Evolutionary conservation across 1,284 basidiomycete species (phyloP), one percentile per base, ranked within the genome.

Genomic region (Boletellus deceptivus): DNA sequence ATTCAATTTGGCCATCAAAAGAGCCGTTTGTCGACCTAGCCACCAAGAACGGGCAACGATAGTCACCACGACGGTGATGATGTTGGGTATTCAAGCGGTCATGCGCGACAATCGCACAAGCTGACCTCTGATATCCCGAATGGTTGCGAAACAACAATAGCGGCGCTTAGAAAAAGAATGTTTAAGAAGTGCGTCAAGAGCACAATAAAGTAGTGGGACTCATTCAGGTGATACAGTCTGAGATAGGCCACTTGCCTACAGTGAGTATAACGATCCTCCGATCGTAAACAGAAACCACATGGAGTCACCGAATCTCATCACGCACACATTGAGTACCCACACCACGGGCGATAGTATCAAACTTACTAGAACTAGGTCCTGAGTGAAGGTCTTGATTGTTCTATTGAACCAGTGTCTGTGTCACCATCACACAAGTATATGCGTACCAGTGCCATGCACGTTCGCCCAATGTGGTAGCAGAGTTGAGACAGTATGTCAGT

Each of bases 1-100:
- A 56, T 43, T 55, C 52, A 7, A 49, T 14, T 8, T 41, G 46
- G n/a, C 48, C 4, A 34, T 42, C 29, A 53, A 43, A 14, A 46
- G 42, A 3, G 46, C 38, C 1, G 29, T 10, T 11, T 3, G 29
- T 1, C 39, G 50, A 14, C 36, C 37, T 6, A 41, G 16, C 37
- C 27, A 37, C 34, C 46, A 46, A n/a, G 56, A 46, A 18, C 45
- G 54, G 1, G 9, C 6, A 3, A 13, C 49, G 9, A 55, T 46
- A 1, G 38, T 29, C 7, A 20, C 6, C 2, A 52, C n/a, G 5
- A 39, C 41, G 34, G 38, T 22, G 25, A 6, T 1, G 2, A 40
- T 9, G 14, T 41, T 22, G 3, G 35, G 8, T 1, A 6, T 13
- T 43, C 40, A 51, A n/a, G 0, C 40, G 10, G 40, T 41, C 16